A percentile compares a stretch with the other conserved stretches of the same genome.
Evolutionary conservation across 441 rosid species (phyloP).

Genomic region (Omphalea diandra): DNA sequence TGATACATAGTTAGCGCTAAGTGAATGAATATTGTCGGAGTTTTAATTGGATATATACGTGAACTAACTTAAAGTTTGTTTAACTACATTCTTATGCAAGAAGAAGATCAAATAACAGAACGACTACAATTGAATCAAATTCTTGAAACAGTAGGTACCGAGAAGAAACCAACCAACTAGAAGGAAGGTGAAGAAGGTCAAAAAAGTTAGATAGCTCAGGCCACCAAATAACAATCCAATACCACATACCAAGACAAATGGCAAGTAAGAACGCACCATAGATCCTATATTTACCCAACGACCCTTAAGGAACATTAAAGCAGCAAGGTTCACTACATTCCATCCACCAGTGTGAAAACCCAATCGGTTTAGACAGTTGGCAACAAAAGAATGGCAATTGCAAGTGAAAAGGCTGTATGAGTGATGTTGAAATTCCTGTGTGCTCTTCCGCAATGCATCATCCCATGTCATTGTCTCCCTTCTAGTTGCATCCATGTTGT

Average conservation of each 20-base stretch:
- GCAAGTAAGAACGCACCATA: constrained; percentile 59
- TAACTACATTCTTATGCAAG: constrained; percentile 20
- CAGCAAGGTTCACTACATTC: constrained; percentile 78
- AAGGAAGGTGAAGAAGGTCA: constrained; percentile 52
- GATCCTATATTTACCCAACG: constrained; percentile 60
- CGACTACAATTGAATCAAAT: constrained; percentile 60
- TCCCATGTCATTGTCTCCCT: constrained; percentile 69
- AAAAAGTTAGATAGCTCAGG: constrained; percentile 63
- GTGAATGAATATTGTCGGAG: background rate
- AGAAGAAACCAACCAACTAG: constrained; percentile 79
- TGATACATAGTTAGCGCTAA: background rate
- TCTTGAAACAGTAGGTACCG: constrained; percentile 60
- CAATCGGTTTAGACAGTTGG: constrained; percentile 67
- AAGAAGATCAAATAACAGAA: background rate
- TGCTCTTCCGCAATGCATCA: constrained; percentile 47
- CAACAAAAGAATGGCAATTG: constrained; percentile 83
- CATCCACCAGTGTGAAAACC: constrained; percentile 68
- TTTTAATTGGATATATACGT: constrained; percentile 1
- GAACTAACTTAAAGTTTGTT: constrained; percentile 9
- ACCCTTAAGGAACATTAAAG: constrained; percentile 55
- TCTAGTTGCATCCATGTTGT: constrained; percentile 43
- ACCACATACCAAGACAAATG: constrained; percentile 49
- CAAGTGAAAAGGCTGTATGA: constrained; percentile 86
- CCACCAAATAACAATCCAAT: constrained; percentile 58
- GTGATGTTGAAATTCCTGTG: constrained; percentile 63